Conservation (phyloP, 495 filamentous ascomycete species). For the Penicillium manginii region DNA sequence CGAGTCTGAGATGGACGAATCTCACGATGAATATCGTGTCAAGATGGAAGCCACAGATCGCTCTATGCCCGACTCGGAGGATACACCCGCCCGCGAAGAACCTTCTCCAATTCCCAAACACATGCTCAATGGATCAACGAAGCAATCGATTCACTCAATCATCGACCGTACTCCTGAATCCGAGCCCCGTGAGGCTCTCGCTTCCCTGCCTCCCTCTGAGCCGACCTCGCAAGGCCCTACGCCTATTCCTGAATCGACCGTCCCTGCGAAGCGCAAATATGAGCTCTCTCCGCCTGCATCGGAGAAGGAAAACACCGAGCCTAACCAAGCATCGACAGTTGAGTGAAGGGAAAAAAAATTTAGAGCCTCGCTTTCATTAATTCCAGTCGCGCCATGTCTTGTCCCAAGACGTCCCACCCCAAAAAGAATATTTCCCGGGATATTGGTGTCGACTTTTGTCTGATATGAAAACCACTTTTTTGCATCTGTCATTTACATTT, state of each 20-base stretch:
- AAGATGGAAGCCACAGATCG: conserved; percentile 39
- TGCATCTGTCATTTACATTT: conserved; percentile 11
- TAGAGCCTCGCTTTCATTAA: conserved; percentile 2
- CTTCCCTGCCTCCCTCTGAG: conserved; percentile 25
- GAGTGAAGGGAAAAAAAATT: conserved; percentile 13
- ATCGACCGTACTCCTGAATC: conserved; percentile 46
- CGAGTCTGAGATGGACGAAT: conserved; percentile 34
- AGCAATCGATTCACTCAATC: conserved; percentile 52
- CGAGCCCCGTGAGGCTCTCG: conserved; percentile 30
- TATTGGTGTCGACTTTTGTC: not conserved
- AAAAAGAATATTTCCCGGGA: not conserved
- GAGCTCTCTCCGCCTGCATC: conserved; percentile 25
- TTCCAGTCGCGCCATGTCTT: not conserved
- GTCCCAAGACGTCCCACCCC: not conserved
- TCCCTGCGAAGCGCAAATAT: conserved; percentile 32
- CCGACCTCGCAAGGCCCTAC: conserved; percentile 23
- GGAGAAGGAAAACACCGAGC: conserved; percentile 36
- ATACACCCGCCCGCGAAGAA: conserved; percentile 13
- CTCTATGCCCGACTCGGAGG: conserved; percentile 22
- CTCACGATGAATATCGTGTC: conserved; percentile 24
- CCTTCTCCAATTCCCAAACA: conserved; percentile 25
- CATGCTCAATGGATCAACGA: conserved; percentile 36
- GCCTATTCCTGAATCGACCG: conserved; percentile 25
- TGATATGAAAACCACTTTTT: conserved; percentile 12
- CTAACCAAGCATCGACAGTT: conserved; percentile 24